These are phyloP conservation scores for Epipyxis sp. DNA, from an alignment of 108 stramenopile genomes.

Conservation along the genomic window DNA sequence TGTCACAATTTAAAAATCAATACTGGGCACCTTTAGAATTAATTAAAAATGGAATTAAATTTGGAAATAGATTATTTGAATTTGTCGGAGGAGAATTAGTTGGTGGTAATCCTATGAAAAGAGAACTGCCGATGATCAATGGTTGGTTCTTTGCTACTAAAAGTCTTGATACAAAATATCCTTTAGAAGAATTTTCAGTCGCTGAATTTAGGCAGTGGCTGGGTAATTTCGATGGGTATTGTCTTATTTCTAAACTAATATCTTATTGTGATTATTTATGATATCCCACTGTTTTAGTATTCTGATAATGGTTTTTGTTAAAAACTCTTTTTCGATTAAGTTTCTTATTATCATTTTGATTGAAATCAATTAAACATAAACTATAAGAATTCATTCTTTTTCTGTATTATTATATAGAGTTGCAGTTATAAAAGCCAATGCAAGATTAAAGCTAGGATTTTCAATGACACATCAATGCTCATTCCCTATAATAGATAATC, in stretches of 20 bases:
- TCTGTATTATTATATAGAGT: not conserved
- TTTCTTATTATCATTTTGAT: not conserved
- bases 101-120: not conserved
- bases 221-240: too few species aligned
- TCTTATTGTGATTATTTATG: too few species aligned
- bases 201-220: not conserved
- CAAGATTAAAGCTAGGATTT: conserved; percentile 23
- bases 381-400: not conserved
- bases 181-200: not conserved
- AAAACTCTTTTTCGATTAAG: too few species aligned
- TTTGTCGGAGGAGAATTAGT: not conserved
- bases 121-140: not conserved
- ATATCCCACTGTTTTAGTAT: too few species aligned
- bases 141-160: not conserved
- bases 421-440: not conserved
- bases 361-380: not conserved
- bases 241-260: too few species aligned
- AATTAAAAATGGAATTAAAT: not conserved
- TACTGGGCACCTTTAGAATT: not conserved
- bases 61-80: not conserved
- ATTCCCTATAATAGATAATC: not conserved
- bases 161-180: not conserved
- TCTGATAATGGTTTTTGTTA: too few species aligned
- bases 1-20: not conserved
- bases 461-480: not conserved